These are phyloP conservation scores for Clavulina sp. DNA, from an alignment of 768 basidiomycete species.

Conservation along the genomic window DNA sequence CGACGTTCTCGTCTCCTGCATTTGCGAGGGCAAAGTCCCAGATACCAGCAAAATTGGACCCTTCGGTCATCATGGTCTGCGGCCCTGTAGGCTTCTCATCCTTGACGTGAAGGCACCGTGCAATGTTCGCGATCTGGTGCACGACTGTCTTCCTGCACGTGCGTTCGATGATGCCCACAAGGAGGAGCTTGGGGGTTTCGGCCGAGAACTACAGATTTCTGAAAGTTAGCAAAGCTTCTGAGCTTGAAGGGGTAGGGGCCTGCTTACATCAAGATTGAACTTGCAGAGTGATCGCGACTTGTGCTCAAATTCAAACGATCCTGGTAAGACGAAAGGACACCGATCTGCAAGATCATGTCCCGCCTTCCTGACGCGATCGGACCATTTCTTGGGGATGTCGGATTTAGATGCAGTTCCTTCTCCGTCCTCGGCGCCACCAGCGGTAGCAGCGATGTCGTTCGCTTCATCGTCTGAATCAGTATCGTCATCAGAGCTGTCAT, in stretches of 20 bases:
- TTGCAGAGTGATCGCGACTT: constrained; percentile 36
- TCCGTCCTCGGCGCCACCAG: constrained; percentile 30
- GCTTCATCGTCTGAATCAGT: constrained; percentile 24
- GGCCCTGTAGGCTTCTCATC: constrained; percentile 22
- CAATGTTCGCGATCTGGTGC: constrained; percentile 78
- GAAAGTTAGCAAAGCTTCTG: constrained; percentile 2
- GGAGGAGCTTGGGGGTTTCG: constrained; percentile 78
- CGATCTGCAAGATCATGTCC: no score
- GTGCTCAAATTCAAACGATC: constrained; percentile 10
- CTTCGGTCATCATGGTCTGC: constrained; percentile 36
- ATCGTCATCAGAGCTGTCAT: no score
- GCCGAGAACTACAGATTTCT: constrained; percentile 48
- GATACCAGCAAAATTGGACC: constrained; percentile 80
- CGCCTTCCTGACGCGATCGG: no score
- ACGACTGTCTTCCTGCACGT: constrained; percentile 71
- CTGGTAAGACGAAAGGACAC: constrained; percentile 14
- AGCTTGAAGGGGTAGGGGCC: neutral
- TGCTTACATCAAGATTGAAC: constrained; percentile 68
- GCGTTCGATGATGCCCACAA: constrained; percentile 85
- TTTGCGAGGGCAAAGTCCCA: constrained; percentile 67
- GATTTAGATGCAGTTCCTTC: constrained; percentile 17
- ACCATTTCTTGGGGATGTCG: no score
- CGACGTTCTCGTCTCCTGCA: constrained; percentile 33
- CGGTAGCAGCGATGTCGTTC: constrained; percentile 14
- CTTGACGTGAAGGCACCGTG: constrained; percentile 65